Evolutionary conservation across 345 rosid genomes (phyloP).

Genomic region (Turritis glabra): DNA sequence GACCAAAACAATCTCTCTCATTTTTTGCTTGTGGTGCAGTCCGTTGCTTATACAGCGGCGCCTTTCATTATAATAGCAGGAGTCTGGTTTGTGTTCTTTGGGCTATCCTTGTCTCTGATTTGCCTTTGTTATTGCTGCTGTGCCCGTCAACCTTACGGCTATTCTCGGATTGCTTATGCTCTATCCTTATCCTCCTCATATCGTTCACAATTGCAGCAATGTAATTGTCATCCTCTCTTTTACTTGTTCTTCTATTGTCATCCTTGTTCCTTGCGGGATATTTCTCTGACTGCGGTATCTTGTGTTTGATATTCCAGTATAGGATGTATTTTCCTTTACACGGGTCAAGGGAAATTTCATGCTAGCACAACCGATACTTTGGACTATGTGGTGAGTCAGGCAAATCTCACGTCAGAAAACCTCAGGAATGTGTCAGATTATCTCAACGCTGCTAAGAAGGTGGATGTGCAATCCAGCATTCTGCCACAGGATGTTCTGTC

Average conservation of each 20-base stretch:
- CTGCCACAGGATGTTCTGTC: slow-evolving; percentile 52
- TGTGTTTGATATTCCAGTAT: slow-evolving; percentile 48
- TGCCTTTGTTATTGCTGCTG: slow-evolving; percentile 84
- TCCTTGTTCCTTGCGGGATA: background rate
- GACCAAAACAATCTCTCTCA: background rate
- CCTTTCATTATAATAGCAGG: slow-evolving; percentile 69
- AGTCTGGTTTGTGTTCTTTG: slow-evolving; percentile 77
- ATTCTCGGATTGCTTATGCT: slow-evolving; percentile 77
- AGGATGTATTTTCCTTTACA: slow-evolving; percentile 81
- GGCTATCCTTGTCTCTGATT: slow-evolving; percentile 49
- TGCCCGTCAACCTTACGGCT: slow-evolving; percentile 65
- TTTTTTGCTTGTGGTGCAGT: slow-evolving; percentile 53
- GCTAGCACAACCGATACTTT: slow-evolving; percentile 62
- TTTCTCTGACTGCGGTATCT: background rate
- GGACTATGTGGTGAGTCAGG: slow-evolving; percentile 67
- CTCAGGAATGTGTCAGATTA: slow-evolving; percentile 83
- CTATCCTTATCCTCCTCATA: slow-evolving; percentile 81
- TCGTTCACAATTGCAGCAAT: slow-evolving; percentile 81
- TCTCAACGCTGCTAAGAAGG: slow-evolving; percentile 67
- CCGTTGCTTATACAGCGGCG: slow-evolving; percentile 66
- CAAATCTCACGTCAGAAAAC: slow-evolving; percentile 66
- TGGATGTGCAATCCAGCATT: slow-evolving; percentile 48
- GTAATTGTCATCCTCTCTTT: slow-evolving; percentile 41
- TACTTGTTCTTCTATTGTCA: background rate
- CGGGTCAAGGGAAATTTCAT: slow-evolving; percentile 87